phyloP scores from a whole-genome alignment of 176 grass and related monocot species.

The Hyparrhenia diplandra region DNA sequence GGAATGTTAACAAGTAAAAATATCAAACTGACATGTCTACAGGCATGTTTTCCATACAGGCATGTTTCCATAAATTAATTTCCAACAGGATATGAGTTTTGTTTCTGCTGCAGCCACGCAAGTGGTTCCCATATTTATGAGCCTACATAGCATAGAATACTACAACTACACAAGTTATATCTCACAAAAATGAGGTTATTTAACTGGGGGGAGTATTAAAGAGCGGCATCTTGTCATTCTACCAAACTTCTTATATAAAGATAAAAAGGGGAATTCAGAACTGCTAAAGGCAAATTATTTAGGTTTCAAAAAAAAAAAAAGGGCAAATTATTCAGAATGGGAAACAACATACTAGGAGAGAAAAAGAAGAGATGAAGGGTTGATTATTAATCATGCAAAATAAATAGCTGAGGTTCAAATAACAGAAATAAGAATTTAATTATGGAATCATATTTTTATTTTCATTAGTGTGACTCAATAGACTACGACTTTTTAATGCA shows the following conservation, averaged over 20 bases:
- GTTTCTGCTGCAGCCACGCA: neutral
- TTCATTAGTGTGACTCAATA: neutral
- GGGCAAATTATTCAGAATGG: slow-evolving; percentile 9
- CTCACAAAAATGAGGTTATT: neutral
- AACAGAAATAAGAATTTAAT: neutral
- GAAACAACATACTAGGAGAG: neutral
- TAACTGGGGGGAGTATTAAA: neutral
- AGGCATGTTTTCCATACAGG: too few species aligned
- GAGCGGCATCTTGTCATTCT: neutral
- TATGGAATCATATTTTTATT: neutral
- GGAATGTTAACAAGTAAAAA: neutral
- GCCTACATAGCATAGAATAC: neutral
- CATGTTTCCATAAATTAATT: neutral
- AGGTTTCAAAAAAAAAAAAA: too few species aligned
- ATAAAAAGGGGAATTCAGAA: neutral
- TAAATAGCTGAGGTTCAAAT: neutral
- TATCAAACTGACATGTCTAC: neutral
- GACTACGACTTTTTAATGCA: neutral
- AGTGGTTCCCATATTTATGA: neutral
- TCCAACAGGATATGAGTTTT: neutral
- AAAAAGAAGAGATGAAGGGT: neutral
- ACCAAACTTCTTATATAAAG: neutral
- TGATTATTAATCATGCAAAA: neutral
- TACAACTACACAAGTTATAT: neutral
- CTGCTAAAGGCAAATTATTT: neutral